Conservation (phyloP, 2,329 filamentous ascomycete genomes). For the Hirsutella minnesotensis region DNA sequence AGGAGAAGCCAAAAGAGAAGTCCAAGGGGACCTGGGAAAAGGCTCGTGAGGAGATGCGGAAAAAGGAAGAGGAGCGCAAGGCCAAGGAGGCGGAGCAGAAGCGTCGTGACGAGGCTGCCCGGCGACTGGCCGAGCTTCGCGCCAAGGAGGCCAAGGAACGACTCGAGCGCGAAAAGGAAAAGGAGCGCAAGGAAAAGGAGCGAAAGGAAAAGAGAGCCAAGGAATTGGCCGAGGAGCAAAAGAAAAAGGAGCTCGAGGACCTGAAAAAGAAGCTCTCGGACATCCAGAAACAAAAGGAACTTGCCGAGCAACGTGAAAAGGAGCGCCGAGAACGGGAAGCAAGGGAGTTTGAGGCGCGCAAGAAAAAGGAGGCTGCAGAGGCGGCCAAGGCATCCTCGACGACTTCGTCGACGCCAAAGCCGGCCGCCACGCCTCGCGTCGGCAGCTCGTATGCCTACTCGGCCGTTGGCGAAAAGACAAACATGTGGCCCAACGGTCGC, state of each 20-base stretch:
- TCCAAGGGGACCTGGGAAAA: constrained; percentile 52
- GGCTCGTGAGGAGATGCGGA: constrained; percentile 54
- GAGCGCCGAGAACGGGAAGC: constrained; percentile 18
- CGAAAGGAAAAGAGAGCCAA: constrained; percentile 18
- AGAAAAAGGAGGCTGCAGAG: constrained; percentile 23
- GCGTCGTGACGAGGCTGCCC: constrained; percentile 42
- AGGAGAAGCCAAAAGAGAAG: constrained; percentile 3
- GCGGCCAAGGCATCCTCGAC: neutral
- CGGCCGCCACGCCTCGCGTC: constrained; percentile 24
- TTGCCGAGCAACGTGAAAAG: constrained; percentile 6
- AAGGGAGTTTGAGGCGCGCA: constrained; percentile 18
- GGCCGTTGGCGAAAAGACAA: constrained; percentile 55
- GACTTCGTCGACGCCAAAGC: constrained; percentile 12
- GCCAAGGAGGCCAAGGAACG: constrained; percentile 42
- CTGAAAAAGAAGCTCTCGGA: constrained; percentile 18
- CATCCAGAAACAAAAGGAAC: constrained; percentile 17
- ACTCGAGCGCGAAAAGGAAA: constrained; percentile 26
- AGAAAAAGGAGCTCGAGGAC: constrained; percentile 19
- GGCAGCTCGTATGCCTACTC: constrained; percentile 50
- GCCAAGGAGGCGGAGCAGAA: constrained; percentile 49
- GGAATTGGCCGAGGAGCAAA: constrained; percentile 20
- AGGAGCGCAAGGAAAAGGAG: constrained; percentile 22
- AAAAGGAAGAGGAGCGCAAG: constrained; percentile 52
- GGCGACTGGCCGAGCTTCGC: constrained; percentile 39
- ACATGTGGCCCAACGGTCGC: constrained; percentile 55